Evolutionary conservation across 441 rosid genomes (phyloP).

Genomic region (Cnidoscolus chayamansa): DNA sequence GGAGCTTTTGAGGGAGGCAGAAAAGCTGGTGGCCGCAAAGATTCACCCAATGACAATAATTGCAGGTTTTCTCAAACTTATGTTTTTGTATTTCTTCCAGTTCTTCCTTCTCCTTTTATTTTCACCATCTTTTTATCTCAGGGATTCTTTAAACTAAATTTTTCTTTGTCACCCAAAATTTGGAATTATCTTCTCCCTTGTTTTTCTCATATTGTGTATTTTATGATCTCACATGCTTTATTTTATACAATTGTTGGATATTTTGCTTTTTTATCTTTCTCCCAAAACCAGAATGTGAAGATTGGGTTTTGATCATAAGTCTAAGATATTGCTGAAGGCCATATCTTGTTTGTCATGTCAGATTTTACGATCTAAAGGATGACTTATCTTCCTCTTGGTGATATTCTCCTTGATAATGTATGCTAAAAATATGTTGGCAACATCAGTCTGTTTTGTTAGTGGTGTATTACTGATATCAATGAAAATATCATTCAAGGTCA

Average conservation of each 20-base stretch:
- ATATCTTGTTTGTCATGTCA: background rate
- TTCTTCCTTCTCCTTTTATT: background rate
- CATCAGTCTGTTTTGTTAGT: background rate
- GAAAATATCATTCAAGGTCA: background rate
- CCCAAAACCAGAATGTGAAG: background rate
- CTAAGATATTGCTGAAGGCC: background rate
- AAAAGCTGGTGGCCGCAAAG: conserved; percentile 82
- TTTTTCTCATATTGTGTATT: background rate
- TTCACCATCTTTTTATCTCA: background rate
- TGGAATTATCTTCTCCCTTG: background rate
- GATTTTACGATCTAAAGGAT: background rate
- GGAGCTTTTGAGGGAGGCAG: conserved; percentile 93
- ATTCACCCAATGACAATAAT: conserved; percentile 98
- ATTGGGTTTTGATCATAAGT: background rate
- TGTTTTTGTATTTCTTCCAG: conserved; percentile 5
- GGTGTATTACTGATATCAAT: background rate
- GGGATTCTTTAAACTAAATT: background rate
- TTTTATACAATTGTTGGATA: background rate
- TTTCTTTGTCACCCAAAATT: background rate
- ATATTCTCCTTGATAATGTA: no score
- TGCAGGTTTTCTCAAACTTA: conserved; percentile 46
- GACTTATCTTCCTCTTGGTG: background rate
- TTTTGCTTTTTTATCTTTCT: background rate
- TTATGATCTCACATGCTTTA: background rate
- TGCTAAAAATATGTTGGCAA: background rate